phyloP scores from a whole-genome alignment of 805 yeast genomes.

The Saturnispora saitoi region DNA sequence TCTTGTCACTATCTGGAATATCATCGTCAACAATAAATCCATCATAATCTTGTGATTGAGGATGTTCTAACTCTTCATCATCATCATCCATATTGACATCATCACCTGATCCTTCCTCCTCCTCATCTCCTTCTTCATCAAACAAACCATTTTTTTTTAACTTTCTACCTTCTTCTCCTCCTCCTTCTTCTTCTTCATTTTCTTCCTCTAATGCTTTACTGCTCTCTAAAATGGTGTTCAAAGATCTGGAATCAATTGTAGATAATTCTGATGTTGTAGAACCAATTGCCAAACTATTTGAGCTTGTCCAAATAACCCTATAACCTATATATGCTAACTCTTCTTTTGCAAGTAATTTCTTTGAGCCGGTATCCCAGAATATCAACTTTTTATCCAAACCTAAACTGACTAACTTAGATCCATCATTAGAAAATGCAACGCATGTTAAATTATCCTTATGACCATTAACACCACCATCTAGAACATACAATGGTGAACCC shows the following conservation, averaged over 20 bases:
- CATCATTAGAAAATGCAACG: conserved; percentile 54
- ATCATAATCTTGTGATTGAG: conserved; percentile 33
- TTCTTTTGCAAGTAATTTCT: conserved; percentile 22
- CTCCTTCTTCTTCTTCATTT: conserved; percentile 10
- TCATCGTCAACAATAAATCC: conserved; percentile 61
- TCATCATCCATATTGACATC: conserved; percentile 17
- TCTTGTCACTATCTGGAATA: conserved; percentile 28
- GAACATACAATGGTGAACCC: conserved; percentile 13
- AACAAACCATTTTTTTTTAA: not conserved
- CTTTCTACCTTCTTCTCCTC: conserved; percentile 13
- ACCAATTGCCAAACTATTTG: conserved; percentile 8
- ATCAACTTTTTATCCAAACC: conserved; percentile 42
- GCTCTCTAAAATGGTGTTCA: conserved; percentile 3
- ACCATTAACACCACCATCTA: conserved; percentile 17
- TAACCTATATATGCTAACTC: conserved; percentile 6
- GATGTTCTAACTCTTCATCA: conserved; percentile 15
- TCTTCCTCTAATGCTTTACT: conserved; percentile 13
- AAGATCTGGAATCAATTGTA: conserved; percentile 11
- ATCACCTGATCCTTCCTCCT: conserved; percentile 16
- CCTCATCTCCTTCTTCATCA: conserved; percentile 3
- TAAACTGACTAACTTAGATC: conserved; percentile 50
- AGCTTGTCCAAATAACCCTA: conserved; percentile 10
- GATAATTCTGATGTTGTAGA: conserved; percentile 11
- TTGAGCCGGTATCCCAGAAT: conserved; percentile 45
- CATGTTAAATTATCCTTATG: conserved; percentile 36